phyloP scores from a whole-genome alignment of 2,329 filamentous ascomycete species.

The Cercospora zeina region DNA sequence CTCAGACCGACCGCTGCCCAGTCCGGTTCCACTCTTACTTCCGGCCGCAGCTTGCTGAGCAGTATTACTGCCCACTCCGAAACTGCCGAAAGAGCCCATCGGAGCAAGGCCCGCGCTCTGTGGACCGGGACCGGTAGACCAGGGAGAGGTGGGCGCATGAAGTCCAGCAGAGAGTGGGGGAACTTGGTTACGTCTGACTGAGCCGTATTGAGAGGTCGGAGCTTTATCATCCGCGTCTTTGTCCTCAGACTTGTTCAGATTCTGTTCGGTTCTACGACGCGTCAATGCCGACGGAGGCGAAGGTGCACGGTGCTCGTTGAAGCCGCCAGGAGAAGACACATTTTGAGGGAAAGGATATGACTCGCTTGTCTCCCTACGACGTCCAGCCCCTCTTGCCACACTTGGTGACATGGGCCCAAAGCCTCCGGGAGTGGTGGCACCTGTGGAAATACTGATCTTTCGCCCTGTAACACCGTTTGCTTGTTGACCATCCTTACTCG shows the following conservation, averaged over 20 bases:
- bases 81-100: slow-evolving; percentile 87
- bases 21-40: slow-evolving; percentile 68
- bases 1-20: slow-evolving; percentile 68
- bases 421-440: slow-evolving; percentile 60
- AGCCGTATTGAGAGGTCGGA: slow-evolving; percentile 50
- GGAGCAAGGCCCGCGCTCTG: slow-evolving; percentile 65
- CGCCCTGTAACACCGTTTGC: slow-evolving; percentile 64
- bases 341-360: slow-evolving; percentile 57
- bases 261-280: slow-evolving; percentile 63
- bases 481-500: slow-evolving; percentile 61
- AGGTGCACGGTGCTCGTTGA: slow-evolving; percentile 62
- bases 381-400: slow-evolving; percentile 65
- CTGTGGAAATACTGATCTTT: slow-evolving; percentile 75
- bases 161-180: slow-evolving; percentile 55
- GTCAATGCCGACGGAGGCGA: slow-evolving; percentile 62
- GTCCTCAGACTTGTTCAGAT: slow-evolving; percentile 46
- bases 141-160: slow-evolving; percentile 55
- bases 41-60: slow-evolving; percentile 53
- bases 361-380: slow-evolving; percentile 83
- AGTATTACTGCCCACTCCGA: slow-evolving; percentile 60
- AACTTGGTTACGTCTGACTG: slow-evolving; percentile 58
- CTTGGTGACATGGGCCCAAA: slow-evolving; percentile 75
- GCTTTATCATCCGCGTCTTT: slow-evolving; percentile 43
- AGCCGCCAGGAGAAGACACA: slow-evolving; percentile 60
- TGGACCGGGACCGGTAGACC: slow-evolving; percentile 55